Conservation (phyloP, 495 filamentous ascomycete genomes). For the Podospora australis region DNA sequence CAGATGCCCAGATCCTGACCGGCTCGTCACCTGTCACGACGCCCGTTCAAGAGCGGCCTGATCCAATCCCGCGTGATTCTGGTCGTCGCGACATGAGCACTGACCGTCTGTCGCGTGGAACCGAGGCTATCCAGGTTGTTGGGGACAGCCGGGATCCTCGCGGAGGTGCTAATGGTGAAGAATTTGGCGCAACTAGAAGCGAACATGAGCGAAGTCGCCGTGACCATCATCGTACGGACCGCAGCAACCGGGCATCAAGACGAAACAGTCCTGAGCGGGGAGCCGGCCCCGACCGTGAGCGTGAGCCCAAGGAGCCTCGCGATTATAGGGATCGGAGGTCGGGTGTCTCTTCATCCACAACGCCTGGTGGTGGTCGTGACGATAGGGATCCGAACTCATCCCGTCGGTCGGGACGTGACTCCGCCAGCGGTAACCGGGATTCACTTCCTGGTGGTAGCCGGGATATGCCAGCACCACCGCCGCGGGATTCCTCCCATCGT, state of each 20-base stretch:
- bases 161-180: conserved; percentile 25
- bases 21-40: conserved; percentile 41
- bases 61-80: conserved; percentile 27
- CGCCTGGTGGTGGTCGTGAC: conserved; percentile 7
- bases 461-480: conserved; percentile 23
- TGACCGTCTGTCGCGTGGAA: conserved; percentile 14
- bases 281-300: conserved; percentile 2
- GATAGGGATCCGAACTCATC: conserved; percentile 14
- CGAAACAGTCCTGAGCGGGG: conserved; percentile 40
- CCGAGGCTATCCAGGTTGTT: conserved; percentile 25
- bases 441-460: conserved; percentile 11
- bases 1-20: conserved; percentile 42
- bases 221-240: conserved; percentile 37
- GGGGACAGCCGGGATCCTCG: conserved; percentile 26
- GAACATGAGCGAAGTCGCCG: conserved; percentile 42
- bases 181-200: conserved; percentile 20
- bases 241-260: conserved; percentile 33
- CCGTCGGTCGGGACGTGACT: conserved; percentile 21
- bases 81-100: conserved; percentile 15
- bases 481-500: conserved; percentile 21
- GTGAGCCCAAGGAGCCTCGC: conserved; percentile 35
- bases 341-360: conserved; percentile 14
- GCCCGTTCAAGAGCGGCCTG: conserved; percentile 38
- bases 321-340: conserved; percentile 28
- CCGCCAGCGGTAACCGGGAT: too few species aligned